Evolutionary conservation across 345 rosid genomes (phyloP).

Genomic region (Clausena lansium): DNA sequence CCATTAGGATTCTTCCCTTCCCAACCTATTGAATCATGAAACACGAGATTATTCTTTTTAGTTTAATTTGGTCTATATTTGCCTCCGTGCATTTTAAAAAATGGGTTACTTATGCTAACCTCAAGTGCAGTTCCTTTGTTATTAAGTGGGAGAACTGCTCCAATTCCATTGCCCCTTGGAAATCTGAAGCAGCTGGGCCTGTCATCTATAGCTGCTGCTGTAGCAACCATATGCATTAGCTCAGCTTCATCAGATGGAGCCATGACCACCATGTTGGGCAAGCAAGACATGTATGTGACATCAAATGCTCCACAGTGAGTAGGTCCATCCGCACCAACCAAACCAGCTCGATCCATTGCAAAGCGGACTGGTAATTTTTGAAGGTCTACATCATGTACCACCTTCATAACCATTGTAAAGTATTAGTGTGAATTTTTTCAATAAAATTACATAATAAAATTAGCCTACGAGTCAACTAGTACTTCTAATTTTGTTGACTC

Average conservation of each 20-base stretch:
- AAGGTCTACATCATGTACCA: constrained; percentile 77
- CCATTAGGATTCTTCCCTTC: constrained; percentile 70
- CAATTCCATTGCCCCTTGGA: constrained; percentile 75
- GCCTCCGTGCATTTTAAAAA: background rate
- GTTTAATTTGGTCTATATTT: constrained; percentile 5
- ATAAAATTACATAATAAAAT: background rate
- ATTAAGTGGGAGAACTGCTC: constrained; percentile 48
- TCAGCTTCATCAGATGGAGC: constrained; percentile 81
- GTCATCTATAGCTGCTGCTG: constrained; percentile 73
- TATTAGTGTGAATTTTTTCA: background rate
- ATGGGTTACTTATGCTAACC: constrained; percentile 29
- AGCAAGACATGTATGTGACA: constrained; percentile 67
- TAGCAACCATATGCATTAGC: constrained; percentile 79
- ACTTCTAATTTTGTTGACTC: constrained; percentile 14
- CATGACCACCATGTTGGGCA: constrained; percentile 87
- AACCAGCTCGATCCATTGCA: constrained; percentile 67
- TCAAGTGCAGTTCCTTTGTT: constrained; percentile 61
- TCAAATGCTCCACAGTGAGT: constrained; percentile 85
- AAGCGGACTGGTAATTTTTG: constrained; percentile 72
- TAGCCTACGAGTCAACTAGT: background rate
- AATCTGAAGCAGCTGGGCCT: constrained; percentile 84
- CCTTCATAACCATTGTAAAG: constrained; percentile 32
- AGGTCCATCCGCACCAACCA: constrained; percentile 83
- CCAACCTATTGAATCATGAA: constrained; percentile 50
- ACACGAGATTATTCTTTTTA: background rate